Percentiles rank a stretch among this genome's conserved stretches.
phyloP scores from a whole-genome alignment of 164 flowering plant species.

The Stephania cephalantha region DNA sequence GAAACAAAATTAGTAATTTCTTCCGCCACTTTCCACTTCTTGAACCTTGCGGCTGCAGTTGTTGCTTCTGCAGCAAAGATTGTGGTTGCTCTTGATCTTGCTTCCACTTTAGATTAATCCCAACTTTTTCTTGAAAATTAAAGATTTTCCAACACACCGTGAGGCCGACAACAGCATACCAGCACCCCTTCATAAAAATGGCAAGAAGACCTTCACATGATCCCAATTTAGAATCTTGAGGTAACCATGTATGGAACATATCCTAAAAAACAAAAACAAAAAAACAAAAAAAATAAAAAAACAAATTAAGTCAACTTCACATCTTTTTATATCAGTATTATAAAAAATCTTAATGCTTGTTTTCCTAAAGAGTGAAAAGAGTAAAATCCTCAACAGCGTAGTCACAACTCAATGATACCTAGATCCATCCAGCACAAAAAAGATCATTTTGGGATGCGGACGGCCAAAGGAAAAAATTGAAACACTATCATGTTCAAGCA shows the following conservation, averaged over 20 bases:
- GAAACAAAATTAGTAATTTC: constrained; percentile 45
- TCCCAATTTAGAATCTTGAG: constrained; percentile 15
- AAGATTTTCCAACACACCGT: constrained; percentile 29
- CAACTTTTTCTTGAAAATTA: constrained; percentile 16
- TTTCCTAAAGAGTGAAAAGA: no score
- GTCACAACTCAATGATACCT: no score
- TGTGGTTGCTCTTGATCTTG: constrained; percentile 14
- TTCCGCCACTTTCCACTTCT: constrained; percentile 63
- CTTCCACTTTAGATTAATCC: constrained; percentile 20
- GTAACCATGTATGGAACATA: constrained; percentile 9
- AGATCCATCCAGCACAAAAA: no score
- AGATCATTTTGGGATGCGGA: no score
- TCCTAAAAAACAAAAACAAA: neutral
- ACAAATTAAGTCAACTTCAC: no score
- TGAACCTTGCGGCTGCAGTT: constrained; percentile 27
- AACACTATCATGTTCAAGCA: neutral
- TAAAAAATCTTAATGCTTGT: no score
- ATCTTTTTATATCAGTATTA: no score
- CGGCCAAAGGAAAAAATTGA: no score
- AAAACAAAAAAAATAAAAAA: no score
- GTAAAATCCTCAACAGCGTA: no score
- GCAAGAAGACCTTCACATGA: constrained; percentile 10
- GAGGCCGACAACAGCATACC: constrained; percentile 42
- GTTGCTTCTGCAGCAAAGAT: constrained; percentile 31
- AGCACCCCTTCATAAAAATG: constrained; percentile 22